Evolutionary conservation across 2,329 filamentous ascomycete genomes (phyloP), one percentile per base, ranked within the genome.

Genomic region (Thelonectria discophora): DNA sequence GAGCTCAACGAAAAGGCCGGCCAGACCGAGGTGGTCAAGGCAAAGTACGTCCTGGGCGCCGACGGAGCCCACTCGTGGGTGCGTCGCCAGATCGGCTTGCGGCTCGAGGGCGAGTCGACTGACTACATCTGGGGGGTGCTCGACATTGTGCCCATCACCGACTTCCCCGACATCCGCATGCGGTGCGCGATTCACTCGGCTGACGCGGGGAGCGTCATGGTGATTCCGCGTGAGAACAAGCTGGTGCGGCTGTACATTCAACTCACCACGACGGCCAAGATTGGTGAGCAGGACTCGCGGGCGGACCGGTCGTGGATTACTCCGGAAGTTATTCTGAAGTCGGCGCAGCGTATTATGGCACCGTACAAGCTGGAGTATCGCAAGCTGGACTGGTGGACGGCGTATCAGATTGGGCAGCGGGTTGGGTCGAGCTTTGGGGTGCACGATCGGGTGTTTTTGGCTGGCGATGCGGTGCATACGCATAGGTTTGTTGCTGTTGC

Each of bases 331-430:
- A 86, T 69, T 7, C 58, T 68, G 2, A 66, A 76, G 3, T 79
- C 81, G 0, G 86, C 86, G 0, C 75, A 78, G 37, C 75, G 74
- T 0, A 84, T 89, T 42, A 84, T 90, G 52, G 63, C 73, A 0
- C 86, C 86, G 0, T 88, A 87, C 58, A 73, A 65, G 8, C 69
- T 83, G 1, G 72, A 76, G 1, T 76, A 89, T 48, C 58, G 62
- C 0, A 50, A 62, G 4, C 47, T 65, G 0, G 65, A 63, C 5
- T 73, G 71, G 71, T 74, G 67, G 69, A 69, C 73, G 0, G 69
- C 73, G 5, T 76, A 89, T 53, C 86, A 90, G 63, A 89, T 91
- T 47, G 88, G 88, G 0, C 88, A 91, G 70, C 80, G 89, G 0
- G 52, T 70, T 1, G 60, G 65, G 0, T 64, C 70, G 0, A 62